A percentile compares a stretch with the other conserved stretches of the same genome.
Conservation (phyloP, 805 yeast genomes). For the Candida vaughaniae region DNA sequence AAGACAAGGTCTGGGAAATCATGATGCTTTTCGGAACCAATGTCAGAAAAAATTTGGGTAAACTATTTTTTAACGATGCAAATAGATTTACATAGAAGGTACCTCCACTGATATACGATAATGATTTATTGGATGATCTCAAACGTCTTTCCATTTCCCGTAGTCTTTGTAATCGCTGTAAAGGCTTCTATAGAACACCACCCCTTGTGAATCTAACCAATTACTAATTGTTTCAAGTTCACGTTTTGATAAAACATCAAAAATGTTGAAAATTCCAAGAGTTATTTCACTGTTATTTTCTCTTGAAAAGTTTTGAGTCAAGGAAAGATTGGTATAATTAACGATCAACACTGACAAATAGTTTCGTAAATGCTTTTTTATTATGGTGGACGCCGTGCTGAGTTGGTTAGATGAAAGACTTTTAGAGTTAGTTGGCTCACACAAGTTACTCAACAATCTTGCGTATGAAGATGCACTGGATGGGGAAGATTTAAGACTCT, state of each 20-base stretch:
- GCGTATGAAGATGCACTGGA: slow-evolving; percentile 48
- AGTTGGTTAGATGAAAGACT: slow-evolving; percentile 19
- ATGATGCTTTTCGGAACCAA: slow-evolving; percentile 21
- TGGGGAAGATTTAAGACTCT: neutral
- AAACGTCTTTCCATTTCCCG: slow-evolving; percentile 88
- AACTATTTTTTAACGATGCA: slow-evolving; percentile 30
- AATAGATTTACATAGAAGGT: slow-evolving; percentile 21
- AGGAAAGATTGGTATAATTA: slow-evolving; percentile 55
- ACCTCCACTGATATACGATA: too few relatives aligned
- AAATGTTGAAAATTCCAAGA: slow-evolving; percentile 57
- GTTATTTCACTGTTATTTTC: slow-evolving; percentile 48
- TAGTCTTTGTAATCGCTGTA: slow-evolving; percentile 70
- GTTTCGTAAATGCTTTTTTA: slow-evolving; percentile 62
- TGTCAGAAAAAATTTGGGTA: slow-evolving; percentile 25
- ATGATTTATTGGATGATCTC: too few relatives aligned
- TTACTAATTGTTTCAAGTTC: slow-evolving; percentile 65
- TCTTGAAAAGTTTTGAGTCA: slow-evolving; percentile 48
- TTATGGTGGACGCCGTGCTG: slow-evolving; percentile 49
- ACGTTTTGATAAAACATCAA: slow-evolving; percentile 65
- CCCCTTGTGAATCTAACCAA: slow-evolving; percentile 66
- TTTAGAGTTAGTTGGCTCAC: slow-evolving; percentile 59
- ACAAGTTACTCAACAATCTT: slow-evolving; percentile 62
- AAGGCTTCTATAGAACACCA: slow-evolving; percentile 62
- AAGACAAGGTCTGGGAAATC: slow-evolving; percentile 36
- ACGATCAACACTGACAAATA: slow-evolving; percentile 59